These are phyloP conservation scores for Kwoniella botswanensis DNA, from an alignment of 768 basidiomycete species.

Conservation along the genomic window DNA sequence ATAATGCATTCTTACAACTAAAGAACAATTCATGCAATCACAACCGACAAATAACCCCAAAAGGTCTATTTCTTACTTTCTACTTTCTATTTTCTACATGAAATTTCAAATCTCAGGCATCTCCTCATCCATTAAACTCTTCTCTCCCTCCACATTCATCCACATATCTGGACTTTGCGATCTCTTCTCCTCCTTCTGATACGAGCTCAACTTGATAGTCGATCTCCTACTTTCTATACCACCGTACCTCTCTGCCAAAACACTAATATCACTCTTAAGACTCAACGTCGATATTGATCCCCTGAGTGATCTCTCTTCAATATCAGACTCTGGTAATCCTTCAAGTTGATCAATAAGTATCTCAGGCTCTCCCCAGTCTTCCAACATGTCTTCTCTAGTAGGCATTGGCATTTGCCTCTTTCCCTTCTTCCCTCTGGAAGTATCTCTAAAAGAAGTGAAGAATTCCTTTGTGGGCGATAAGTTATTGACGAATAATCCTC, in stretches of 20 bases:
- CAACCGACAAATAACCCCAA: too few species aligned
- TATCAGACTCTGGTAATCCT: neutral
- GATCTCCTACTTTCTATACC: neutral
- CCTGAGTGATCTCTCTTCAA: neutral
- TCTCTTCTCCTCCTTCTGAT: neutral
- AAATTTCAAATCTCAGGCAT: conserved; percentile 13
- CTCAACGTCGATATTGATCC: conserved; percentile 8
- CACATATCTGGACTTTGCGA: conserved; percentile 20
- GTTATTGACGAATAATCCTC: conserved; percentile 14
- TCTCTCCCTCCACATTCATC: neutral
- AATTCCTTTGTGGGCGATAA: conserved; percentile 1
- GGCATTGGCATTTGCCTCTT: conserved; percentile 4
- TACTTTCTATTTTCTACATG: neutral
- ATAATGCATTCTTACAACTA: too few species aligned
- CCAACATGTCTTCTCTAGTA: conserved; percentile 9
- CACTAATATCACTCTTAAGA: conserved; percentile 1
- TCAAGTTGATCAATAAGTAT: conserved; percentile 19
- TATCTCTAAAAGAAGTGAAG: conserved; percentile 11
- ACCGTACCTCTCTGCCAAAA: neutral
- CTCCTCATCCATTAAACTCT: conserved; percentile 20
- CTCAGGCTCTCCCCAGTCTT: conserved; percentile 30
- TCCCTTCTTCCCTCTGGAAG: neutral
- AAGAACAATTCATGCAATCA: too few species aligned
- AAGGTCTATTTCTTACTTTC: neutral
- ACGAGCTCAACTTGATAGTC: neutral